phyloP scores from a whole-genome alignment of 345 rosid genomes.

The Brassica juncea region DNA sequence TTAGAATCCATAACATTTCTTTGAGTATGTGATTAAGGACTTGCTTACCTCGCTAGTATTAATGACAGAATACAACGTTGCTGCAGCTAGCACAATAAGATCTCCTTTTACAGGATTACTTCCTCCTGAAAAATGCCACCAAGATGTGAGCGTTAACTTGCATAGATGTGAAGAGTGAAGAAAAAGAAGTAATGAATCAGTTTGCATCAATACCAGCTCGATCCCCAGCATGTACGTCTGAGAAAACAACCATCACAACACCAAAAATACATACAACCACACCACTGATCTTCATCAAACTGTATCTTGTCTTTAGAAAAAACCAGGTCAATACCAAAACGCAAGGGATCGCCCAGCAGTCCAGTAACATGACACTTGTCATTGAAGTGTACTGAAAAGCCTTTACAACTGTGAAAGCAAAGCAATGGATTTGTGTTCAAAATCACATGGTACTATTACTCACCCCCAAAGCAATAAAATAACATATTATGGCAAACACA shows the following conservation, averaged over 20 bases:
- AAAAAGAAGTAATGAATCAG: neutral
- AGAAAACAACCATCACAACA: constrained; percentile 78
- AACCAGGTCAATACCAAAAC: constrained; percentile 84
- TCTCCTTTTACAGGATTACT: constrained; percentile 71
- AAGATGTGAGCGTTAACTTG: neutral
- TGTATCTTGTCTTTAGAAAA: constrained; percentile 76
- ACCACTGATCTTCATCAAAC: constrained; percentile 74
- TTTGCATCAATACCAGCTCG: neutral
- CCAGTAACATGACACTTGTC: constrained; percentile 90
- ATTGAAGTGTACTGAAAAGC: constrained; percentile 85
- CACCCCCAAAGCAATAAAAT: neutral
- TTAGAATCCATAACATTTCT: neutral
- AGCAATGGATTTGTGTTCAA: neutral
- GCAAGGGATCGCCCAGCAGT: constrained; percentile 91
- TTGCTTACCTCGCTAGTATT: constrained; percentile 75
- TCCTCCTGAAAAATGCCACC: constrained; percentile 50
- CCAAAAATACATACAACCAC: constrained; percentile 78
- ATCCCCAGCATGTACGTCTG: constrained; percentile 57
- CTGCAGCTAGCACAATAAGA: constrained; percentile 63
- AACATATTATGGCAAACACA: neutral
- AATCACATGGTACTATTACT: neutral
- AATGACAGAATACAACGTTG: constrained; percentile 66
- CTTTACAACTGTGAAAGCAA: constrained; percentile 70
- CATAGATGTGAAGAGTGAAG: neutral
- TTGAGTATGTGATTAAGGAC: neutral